Conservation (phyloP, 768 basidiomycete genomes). For the Mrakia hoshinonis region DNA sequence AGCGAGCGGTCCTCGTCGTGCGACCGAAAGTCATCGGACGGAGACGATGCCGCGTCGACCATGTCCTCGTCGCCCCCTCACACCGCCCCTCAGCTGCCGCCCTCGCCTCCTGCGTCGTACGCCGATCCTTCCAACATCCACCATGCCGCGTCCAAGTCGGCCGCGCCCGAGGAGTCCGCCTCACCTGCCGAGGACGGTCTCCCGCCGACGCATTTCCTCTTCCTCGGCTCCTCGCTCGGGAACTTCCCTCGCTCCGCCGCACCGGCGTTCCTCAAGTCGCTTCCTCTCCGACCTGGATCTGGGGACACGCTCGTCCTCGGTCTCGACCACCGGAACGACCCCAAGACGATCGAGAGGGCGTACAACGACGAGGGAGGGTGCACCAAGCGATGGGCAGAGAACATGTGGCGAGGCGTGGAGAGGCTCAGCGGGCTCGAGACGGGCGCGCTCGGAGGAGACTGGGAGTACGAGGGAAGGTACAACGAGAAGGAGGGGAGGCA, state of each 20-base stretch:
- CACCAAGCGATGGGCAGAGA: slow-evolving; percentile 26
- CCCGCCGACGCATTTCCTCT: slow-evolving; percentile 67
- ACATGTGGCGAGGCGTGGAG: slow-evolving; percentile 29
- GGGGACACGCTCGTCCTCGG: slow-evolving; percentile 78
- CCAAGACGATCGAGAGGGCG: slow-evolving; percentile 64
- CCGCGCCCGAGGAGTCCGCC: not conserved
- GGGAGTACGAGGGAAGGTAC: slow-evolving; percentile 60
- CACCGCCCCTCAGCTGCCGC: slow-evolving; percentile 10
- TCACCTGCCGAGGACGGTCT: too few relatives aligned
- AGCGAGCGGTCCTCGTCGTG: slow-evolving; percentile 38
- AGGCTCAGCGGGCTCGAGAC: not conserved
- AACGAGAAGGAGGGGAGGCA: slow-evolving; percentile 59
- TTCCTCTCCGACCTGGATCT: slow-evolving; percentile 61
- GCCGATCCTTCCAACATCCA: slow-evolving; percentile 9
- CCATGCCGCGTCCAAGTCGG: not conserved
- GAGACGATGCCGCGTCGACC: not conserved
- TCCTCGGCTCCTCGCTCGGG: slow-evolving; percentile 84
- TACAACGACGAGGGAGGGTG: slow-evolving; percentile 27
- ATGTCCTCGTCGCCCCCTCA: not conserved
- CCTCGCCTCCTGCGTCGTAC: slow-evolving; percentile 23
- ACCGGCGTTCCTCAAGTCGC: slow-evolving; percentile 60
- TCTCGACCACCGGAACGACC: slow-evolving; percentile 73
- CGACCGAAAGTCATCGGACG: not conserved
- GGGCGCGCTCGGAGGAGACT: slow-evolving; percentile 49
- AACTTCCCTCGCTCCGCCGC: slow-evolving; percentile 72